Evolutionary conservation across 202 grass and related monocot species (phyloP).

Genomic region (Eragrostis tef): DNA sequence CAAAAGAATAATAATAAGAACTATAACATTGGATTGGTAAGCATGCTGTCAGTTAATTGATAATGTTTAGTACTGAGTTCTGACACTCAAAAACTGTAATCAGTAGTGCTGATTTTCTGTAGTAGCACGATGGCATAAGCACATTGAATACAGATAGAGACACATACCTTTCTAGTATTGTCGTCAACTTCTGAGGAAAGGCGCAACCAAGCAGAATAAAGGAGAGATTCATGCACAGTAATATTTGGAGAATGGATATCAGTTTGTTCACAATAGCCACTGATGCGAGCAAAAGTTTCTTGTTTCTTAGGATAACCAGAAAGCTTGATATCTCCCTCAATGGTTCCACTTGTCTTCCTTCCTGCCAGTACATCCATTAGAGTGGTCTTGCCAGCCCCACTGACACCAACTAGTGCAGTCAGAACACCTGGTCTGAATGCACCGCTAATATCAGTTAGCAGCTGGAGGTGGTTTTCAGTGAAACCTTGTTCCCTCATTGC

Average conservation of each 20-base stretch:
- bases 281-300: slow-evolving; percentile 87
- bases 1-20: not conserved
- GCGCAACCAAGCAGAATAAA: slow-evolving; percentile 87
- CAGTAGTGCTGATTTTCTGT: not conserved
- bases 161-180: slow-evolving; percentile 55
- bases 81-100: slow-evolving; percentile 10
- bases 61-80: not conserved
- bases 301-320: slow-evolving; percentile 88
- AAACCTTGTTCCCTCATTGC: slow-evolving; percentile 90
- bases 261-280: slow-evolving; percentile 90
- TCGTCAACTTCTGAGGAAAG: slow-evolving; percentile 67
- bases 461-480: slow-evolving; percentile 59
- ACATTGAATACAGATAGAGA: not conserved
- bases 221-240: slow-evolving; percentile 75
- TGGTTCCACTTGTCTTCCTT: slow-evolving; percentile 79
- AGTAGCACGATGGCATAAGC: slow-evolving; percentile 26
- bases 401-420: slow-evolving; percentile 86
- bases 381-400: slow-evolving; percentile 92
- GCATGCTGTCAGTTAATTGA: slow-evolving; percentile 16
- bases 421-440: slow-evolving; percentile 79
- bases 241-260: slow-evolving; percentile 95
- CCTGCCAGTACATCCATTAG: slow-evolving; percentile 95
- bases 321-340: slow-evolving; percentile 73
- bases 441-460: slow-evolving; percentile 78
- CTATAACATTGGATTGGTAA: not conserved